Evolutionary conservation across 805 yeast species (phyloP), one percentile per base, ranked within the genome.

Genomic region (Myxozyma melibiosi): DNA sequence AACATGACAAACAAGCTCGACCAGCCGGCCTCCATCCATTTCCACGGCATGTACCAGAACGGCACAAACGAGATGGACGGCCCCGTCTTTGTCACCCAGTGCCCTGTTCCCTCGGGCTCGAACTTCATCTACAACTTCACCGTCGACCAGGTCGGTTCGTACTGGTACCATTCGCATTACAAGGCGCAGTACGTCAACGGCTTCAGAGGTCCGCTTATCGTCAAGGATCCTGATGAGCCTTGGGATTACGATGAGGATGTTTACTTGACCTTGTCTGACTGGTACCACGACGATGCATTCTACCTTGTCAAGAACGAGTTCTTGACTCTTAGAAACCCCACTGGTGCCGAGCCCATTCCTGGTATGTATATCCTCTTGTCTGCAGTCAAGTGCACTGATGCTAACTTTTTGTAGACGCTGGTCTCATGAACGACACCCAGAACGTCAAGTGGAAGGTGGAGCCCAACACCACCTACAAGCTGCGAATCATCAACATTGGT

Each of bases 301-400:
- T 81, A 72, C 35, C 76, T 86, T 64, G 74, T 78, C 63, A 65
- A 71, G 25, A 75, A 78, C 14, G 57, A 66, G 31, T 91, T 94
- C 76, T 70, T 90, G 76, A 81, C 75, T 63, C 71, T 84, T 60
- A 84, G 78, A 76, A 94, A 94, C 73, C 99, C 99, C 57, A 89
- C 97, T 5, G 99, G 99, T 70, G 97, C 97, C 42, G 99, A 94
- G 76, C 99, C 99, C 49, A 84, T 94, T 65, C 99, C 99, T 5
- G 50, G 50, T 45, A 14, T 14, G 50, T 27, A 8, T 6, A 33
- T 8, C 34, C 22, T 5, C 6, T 5, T 45, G 9, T 16, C 6
- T 45, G 11, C 34, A 22, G 13, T 14, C 3, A 11, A 24, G 11
- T 8, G 3, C 9, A 6, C 34, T 42, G 34, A 24, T 14, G 14